These are phyloP conservation scores for Boletus rufocinnamomeus DNA, from an alignment of 768 basidiomycete species.

Conservation along the genomic window DNA sequence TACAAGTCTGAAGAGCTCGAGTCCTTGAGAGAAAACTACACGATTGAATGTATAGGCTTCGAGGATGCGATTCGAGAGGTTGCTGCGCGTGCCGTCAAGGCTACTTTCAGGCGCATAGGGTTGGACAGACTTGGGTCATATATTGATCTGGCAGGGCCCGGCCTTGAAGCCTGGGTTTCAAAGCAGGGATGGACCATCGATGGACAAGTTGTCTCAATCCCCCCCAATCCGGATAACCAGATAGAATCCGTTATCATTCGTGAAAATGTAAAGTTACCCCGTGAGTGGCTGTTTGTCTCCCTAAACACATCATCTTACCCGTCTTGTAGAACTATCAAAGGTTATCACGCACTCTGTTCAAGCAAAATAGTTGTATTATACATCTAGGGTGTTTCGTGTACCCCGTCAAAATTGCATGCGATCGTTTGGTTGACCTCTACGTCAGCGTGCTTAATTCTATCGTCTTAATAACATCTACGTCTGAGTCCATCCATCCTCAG, in stretches of 20 bases:
- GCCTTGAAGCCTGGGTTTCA: constrained; percentile 59
- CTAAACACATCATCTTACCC: not conserved
- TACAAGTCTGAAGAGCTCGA: constrained; percentile 74
- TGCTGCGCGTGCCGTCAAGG: constrained; percentile 72
- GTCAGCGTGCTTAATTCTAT: not conserved
- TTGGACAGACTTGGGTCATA: constrained; percentile 69
- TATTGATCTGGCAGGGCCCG: constrained; percentile 64
- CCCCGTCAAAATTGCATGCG: constrained; percentile 3
- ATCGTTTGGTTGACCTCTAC: not conserved
- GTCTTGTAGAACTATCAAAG: constrained; percentile 65
- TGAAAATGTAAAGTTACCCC: constrained; percentile 78
- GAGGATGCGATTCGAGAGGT: constrained; percentile 82
- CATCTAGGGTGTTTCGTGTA: constrained; percentile 9
- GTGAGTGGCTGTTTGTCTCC: constrained; percentile 46
- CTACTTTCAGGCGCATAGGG: constrained; percentile 75
- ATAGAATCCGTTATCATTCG: constrained; percentile 84
- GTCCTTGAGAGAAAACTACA: constrained; percentile 80
- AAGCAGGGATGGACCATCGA: constrained; percentile 71
- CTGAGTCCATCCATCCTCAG: not conserved
- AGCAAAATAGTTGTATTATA: constrained; percentile 38
- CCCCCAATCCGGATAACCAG: constrained; percentile 85
- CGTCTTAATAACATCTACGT: not conserved
- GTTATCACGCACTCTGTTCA: constrained; percentile 72
- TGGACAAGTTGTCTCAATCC: constrained; percentile 62
- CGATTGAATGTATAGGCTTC: constrained; percentile 79